Evolutionary conservation across 768 basidiomycete species (phyloP), one percentile per base, ranked within the genome.

Genomic region (Rhizopogon rudus): DNA sequence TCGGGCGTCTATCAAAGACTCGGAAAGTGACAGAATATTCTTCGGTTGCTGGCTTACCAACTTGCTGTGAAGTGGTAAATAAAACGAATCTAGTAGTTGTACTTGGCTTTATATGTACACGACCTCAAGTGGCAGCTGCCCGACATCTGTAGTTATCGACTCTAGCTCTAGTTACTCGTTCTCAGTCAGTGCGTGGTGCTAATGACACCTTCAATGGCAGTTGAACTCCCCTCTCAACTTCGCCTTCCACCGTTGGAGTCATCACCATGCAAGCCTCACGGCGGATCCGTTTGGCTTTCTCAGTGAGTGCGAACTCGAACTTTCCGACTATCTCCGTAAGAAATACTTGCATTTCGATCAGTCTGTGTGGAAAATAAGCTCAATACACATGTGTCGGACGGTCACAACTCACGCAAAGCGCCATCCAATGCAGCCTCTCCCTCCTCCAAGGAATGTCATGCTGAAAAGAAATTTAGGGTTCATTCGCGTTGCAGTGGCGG

Each of bases 331-430:
- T 70, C 61, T 83, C 81, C 25, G 80, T 74, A 17, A 84, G 61
- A 66, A 87, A 83, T 0, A 77, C 73, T 58, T 86, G 83, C 14
- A 84, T 63, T 63, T 87, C 82, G 40, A 76, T 62, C 0, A 83
- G 61, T 3, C 72, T 74, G 6, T 42, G 17, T 31, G 9, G 46
- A 17, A 16, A 12, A 25, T 5, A 52, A 48, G 6, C 3, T 55
- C 22, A 54, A 45, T 46, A 41, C 31, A 16, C 10, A 25, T 25
- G 16, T 10, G 6, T 16, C 44, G 5, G 42, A 33, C 49, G 10
- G 25, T 3, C 5, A 8, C 5, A 25, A 25, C 65, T 25, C 25
- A 25, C 25, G 25, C 25, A 1, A 25, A 25, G 25, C 25, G 25
- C 25, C 25, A 25, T 25, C 25, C 25, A 25, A 25, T 25, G 25